Evolutionary conservation across 352 stramenopile genomes (phyloP).

Genomic region (Globisporangium orthogonon): DNA sequence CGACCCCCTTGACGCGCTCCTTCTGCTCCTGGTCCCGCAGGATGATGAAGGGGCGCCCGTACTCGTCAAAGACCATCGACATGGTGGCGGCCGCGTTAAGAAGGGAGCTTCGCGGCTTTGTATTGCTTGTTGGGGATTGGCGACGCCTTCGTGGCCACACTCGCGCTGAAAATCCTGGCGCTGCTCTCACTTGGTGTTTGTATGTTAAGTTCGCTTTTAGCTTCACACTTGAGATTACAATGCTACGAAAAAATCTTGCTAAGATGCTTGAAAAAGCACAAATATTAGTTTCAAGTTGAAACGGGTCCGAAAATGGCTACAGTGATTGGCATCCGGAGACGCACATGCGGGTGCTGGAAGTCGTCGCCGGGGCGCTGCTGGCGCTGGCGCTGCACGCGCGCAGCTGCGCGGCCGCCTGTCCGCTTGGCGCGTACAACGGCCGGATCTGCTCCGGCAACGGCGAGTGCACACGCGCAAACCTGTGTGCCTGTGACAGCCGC

Average conservation of each 20-base stretch:
- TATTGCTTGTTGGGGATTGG: too few species aligned
- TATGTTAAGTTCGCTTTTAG: background rate
- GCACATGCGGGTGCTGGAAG: too few species aligned
- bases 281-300: too few species aligned
- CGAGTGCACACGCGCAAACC: conserved; percentile 34
- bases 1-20: conserved; percentile 96
- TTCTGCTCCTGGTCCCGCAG: conserved; percentile 98
- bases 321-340: too few species aligned
- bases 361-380: background rate
- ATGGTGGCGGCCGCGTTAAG: conserved; percentile 32
- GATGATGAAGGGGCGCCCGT: conserved; percentile 99
- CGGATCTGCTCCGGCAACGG: conserved; percentile 59
- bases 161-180: too few species aligned
- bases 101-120: too few species aligned
- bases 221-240: too few species aligned
- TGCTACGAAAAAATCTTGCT: too few species aligned
- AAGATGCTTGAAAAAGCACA: too few species aligned
- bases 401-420: conserved; percentile 20
- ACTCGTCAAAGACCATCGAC: conserved; percentile 98
- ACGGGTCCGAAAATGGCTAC: too few species aligned
- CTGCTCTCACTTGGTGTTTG: too few species aligned
- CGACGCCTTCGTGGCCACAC: too few species aligned
- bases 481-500: conserved; percentile 45
- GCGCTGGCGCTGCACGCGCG: background rate
- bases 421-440: conserved; percentile 36